These are phyloP conservation scores for Yamadazyma sp. DNA, from an alignment of 1,139 yeast species.

Conservation along the genomic window DNA sequence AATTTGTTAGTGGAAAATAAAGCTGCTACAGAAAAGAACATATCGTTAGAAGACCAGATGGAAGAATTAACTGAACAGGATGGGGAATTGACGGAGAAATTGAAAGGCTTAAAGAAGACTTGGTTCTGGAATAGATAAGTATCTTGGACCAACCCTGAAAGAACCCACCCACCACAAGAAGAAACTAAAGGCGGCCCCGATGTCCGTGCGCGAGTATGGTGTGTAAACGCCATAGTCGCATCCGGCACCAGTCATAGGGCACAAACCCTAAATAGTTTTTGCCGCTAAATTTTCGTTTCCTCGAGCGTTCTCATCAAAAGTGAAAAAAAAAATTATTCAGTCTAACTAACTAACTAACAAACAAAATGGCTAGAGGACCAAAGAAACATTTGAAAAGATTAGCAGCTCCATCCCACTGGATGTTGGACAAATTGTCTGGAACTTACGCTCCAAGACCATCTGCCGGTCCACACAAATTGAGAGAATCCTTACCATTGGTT, in stretches of 20 bases:
- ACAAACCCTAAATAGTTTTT: constrained; percentile 7
- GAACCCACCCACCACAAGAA: too few relatives aligned
- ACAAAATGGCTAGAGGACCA: constrained; percentile 37
- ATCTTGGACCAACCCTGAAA: too few relatives aligned
- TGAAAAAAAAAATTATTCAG: constrained; percentile 10
- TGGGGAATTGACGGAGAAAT: constrained; percentile 26
- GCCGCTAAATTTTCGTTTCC: background rate
- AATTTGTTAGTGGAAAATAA: constrained; percentile 51
- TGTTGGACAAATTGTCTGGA: constrained; percentile 99
- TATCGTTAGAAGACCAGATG: constrained; percentile 51
- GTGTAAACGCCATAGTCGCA: too few relatives aligned
- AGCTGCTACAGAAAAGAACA: constrained; percentile 57
- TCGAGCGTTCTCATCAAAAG: constrained; percentile 2
- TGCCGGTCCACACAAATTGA: constrained; percentile 99
- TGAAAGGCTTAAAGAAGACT: constrained; percentile 22
- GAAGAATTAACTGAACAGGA: constrained; percentile 29
- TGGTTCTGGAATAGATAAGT: constrained; percentile 17
- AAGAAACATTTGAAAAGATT: constrained; percentile 47
- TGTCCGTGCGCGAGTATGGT: too few relatives aligned
- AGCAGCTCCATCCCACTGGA: constrained; percentile 96
- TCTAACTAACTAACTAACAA: constrained; percentile 7
- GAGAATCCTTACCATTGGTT: constrained; percentile 98
- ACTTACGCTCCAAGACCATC: constrained; percentile 99
- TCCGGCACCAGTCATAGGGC: constrained; percentile 10
- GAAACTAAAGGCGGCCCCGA: background rate